These are phyloP conservation scores for Sisymbrium irio DNA, from an alignment of 345 rosid species.

Conservation along the genomic window DNA sequence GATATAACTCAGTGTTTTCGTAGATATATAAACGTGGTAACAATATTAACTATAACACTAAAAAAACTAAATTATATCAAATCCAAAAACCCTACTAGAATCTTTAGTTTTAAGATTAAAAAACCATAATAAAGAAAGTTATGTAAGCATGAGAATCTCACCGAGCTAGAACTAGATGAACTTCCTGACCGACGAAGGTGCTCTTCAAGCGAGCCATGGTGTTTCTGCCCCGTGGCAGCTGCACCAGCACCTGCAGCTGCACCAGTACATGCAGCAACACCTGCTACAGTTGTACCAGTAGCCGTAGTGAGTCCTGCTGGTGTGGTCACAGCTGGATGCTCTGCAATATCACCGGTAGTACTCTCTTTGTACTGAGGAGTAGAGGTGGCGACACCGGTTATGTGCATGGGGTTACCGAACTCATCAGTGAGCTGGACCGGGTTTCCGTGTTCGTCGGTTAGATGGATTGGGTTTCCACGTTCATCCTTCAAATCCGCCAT, in stretches of 20 bases:
- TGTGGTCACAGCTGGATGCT: neutral
- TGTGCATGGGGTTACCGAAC: slow-evolving; percentile 55
- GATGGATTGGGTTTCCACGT: slow-evolving; percentile 49
- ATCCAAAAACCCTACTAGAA: neutral
- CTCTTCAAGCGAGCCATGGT: slow-evolving; percentile 26
- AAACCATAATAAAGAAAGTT: too few species aligned
- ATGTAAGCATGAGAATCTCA: slow-evolving; percentile 19
- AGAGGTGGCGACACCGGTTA: slow-evolving; percentile 56
- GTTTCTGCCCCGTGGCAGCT: slow-evolving; percentile 14
- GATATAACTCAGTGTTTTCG: too few species aligned
- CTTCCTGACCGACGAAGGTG: slow-evolving; percentile 43
- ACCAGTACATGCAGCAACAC: neutral
- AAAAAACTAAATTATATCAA: neutral
- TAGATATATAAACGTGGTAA: too few species aligned
- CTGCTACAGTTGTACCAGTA: neutral
- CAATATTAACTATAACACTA: too few species aligned
- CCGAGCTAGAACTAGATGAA: slow-evolving; percentile 55
- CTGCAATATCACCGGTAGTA: neutral
- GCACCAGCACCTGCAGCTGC: neutral
- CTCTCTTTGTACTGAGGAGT: neutral
- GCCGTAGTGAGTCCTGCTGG: neutral
- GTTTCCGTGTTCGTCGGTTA: slow-evolving; percentile 52
- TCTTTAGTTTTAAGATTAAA: too few species aligned
- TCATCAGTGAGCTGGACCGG: slow-evolving; percentile 61
- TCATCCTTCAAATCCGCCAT: slow-evolving; percentile 69